Evolutionary conservation across 129 eudicot genomes (phyloP).

Genomic region (Chrysanthemum makinoi): DNA sequence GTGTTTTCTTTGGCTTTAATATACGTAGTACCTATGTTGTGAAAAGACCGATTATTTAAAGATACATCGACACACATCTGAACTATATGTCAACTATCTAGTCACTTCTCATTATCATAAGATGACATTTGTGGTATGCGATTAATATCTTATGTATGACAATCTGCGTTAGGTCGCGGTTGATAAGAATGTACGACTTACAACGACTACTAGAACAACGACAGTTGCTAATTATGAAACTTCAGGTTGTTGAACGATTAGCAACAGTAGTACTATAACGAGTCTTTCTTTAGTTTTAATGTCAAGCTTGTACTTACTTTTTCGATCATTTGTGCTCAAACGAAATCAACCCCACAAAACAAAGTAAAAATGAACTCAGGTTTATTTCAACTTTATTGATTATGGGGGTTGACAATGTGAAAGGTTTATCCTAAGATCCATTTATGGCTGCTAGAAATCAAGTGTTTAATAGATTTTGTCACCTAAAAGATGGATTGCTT

Average conservation of each 20-base stretch:
- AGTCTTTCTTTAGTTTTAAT: no score
- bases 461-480: slow-evolving; percentile 33
- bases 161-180: slow-evolving; percentile 11
- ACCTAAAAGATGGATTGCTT: slow-evolving; percentile 35
- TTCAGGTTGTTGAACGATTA: neutral
- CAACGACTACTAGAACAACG: neutral
- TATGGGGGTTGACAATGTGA: slow-evolving; percentile 27
- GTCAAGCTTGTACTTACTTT: no score
- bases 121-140: neutral
- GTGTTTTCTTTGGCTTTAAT: slow-evolving; percentile 19
- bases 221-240: neutral
- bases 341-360: neutral
- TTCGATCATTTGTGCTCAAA: neutral
- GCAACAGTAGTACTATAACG: neutral
- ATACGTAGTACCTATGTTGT: neutral
- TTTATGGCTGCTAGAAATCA: slow-evolving; percentile 29
- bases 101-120: slow-evolving; percentile 1
- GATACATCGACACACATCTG: neutral
- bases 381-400: neutral
- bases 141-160: slow-evolving; percentile 16
- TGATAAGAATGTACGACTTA: neutral
- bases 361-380: neutral
- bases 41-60: slow-evolving; percentile 10
- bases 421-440: slow-evolving; percentile 27
- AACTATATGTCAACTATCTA: slow-evolving; percentile 16